phyloP scores from a whole-genome alignment of 2,329 filamentous ascomycete genomes.

The Colletotrichum destructivum region DNA sequence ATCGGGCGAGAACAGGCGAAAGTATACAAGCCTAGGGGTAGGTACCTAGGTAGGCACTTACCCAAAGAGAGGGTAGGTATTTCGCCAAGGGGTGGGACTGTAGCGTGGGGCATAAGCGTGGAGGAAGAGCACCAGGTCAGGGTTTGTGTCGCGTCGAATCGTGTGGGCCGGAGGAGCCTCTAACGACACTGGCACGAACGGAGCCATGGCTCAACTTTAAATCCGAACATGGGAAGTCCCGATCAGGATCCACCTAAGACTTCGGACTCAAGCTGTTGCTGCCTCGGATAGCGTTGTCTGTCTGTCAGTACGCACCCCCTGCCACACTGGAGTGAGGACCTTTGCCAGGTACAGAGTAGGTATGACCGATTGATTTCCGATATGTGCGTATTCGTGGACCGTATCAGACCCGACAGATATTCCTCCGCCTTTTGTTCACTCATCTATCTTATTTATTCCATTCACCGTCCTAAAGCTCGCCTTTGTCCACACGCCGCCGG shows the following conservation, averaged over 20 bases:
- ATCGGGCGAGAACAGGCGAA: neutral
- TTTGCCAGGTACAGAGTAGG: no score
- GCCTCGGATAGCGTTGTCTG: neutral
- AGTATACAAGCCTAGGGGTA: neutral
- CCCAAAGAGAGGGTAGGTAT: neutral
- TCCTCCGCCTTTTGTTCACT: neutral
- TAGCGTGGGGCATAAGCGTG: neutral
- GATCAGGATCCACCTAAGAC: slow-evolving; percentile 6
- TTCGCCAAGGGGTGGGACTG: neutral
- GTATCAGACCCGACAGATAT: neutral
- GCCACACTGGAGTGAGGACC: no score
- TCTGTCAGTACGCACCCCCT: no score
- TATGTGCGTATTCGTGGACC: no score
- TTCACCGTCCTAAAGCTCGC: neutral
- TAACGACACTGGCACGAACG: slow-evolving; percentile 8
- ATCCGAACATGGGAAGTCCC: slow-evolving; percentile 24
- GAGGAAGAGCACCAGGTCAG: neutral
- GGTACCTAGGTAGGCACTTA: no score
- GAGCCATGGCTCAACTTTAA: slow-evolving; percentile 33
- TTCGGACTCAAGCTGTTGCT: neutral
- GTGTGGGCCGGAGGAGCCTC: slow-evolving; percentile 9
- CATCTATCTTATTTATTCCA: no score
- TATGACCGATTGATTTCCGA: no score
- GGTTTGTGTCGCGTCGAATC: neutral
- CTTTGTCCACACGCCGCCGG: neutral